phyloP scores from a whole-genome alignment of 306 rosid genomes.

The Delonix regia region DNA sequence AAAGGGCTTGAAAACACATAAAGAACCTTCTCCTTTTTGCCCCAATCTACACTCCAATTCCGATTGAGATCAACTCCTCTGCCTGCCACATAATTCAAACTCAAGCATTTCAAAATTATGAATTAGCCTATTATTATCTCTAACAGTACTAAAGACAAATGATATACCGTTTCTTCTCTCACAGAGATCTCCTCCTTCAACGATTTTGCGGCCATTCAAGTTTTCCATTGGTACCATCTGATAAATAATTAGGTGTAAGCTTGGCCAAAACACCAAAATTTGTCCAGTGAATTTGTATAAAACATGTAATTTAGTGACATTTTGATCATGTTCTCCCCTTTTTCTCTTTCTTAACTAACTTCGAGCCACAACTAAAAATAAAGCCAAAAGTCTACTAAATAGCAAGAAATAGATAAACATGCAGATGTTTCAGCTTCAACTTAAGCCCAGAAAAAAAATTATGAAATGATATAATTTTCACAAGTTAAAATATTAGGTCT shows the following conservation, averaged over 20 bases:
- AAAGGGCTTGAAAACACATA: slow-evolving; percentile 21
- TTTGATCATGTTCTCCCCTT: not conserved
- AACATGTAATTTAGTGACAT: not conserved
- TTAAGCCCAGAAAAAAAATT: not conserved
- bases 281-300: slow-evolving; percentile 6
- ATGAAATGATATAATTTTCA: not conserved
- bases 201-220: slow-evolving; percentile 81
- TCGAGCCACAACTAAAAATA: slow-evolving; percentile 17
- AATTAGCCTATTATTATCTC: slow-evolving; percentile 21
- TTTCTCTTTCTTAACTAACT: not conserved
- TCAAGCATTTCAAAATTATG: slow-evolving; percentile 37
- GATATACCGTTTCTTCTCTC: slow-evolving; percentile 90
- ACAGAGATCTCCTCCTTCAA: slow-evolving; percentile 88
- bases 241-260: slow-evolving; percentile 39
- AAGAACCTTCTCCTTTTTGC: slow-evolving; percentile 91
- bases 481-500: not conserved
- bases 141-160: slow-evolving; percentile 20
- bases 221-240: slow-evolving; percentile 97
- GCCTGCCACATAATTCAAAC: slow-evolving; percentile 57
- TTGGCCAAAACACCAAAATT: slow-evolving; percentile 24
- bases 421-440: not conserved
- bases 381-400: not conserved
- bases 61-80: slow-evolving; percentile 99
- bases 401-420: slow-evolving; percentile 6
- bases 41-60: slow-evolving; percentile 99